Percentiles rank a stretch among this genome's conserved stretches.
phyloP scores from a whole-genome alignment of 805 yeast genomes.

The Starmera caribaea region DNA sequence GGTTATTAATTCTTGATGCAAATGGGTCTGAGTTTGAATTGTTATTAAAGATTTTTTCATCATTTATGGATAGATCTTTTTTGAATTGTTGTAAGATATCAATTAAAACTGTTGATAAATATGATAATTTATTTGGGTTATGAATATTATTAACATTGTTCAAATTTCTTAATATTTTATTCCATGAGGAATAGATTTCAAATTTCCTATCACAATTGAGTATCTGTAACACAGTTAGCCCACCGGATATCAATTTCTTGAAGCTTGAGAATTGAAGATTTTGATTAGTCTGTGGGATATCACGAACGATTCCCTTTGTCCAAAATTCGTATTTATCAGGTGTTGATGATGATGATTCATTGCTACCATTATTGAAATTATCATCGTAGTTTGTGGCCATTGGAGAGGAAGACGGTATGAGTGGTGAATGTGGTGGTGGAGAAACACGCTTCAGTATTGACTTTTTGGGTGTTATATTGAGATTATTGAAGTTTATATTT shows the following conservation, averaged over 20 bases:
- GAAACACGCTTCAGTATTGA: not conserved
- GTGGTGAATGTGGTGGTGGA: not conserved
- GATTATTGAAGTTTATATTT: not conserved
- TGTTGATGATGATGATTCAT: too few species aligned
- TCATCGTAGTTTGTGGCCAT: not conserved
- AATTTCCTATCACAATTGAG: constrained; percentile 10
- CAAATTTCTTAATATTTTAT: constrained; percentile 12
- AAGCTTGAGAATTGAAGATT: constrained; percentile 9
- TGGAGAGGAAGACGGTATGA: not conserved
- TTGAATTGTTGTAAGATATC: constrained; percentile 4
- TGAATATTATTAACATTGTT: not conserved
- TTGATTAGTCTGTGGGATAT: not conserved
- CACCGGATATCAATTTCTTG: constrained; percentile 13
- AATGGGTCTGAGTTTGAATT: constrained; percentile 10
- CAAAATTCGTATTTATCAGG: constrained; percentile 11
- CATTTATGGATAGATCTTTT: constrained; percentile 6
- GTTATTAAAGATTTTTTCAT: constrained; percentile 2
- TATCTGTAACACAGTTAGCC: constrained; percentile 7
- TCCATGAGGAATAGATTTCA: constrained; percentile 18
- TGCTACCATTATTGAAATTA: not conserved
- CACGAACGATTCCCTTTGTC: constrained; percentile 18
- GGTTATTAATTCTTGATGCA: constrained; percentile 14
- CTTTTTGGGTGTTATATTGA: not conserved
- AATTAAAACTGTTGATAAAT: constrained; percentile 2
- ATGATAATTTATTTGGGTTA: not conserved